Conservation (phyloP, 306 rosid genomes). For the Gynostemma pentaphyllum region DNA sequence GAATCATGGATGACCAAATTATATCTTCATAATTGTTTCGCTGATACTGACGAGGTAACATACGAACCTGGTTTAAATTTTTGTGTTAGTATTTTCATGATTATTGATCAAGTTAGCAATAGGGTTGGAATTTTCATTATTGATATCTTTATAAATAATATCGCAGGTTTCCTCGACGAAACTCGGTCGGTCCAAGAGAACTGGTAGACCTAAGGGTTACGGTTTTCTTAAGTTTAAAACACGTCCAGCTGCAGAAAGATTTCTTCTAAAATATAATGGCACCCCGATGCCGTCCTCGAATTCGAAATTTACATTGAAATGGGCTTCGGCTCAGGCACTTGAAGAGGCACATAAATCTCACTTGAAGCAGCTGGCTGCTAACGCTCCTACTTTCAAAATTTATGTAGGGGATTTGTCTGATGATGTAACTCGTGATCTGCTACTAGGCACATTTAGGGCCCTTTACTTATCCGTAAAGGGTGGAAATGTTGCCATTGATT, state of each 20-base stretch:
- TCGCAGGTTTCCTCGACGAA: constrained; percentile 33
- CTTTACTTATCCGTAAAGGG: constrained; percentile 42
- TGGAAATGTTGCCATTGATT: constrained; percentile 55
- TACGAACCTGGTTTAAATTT: not conserved
- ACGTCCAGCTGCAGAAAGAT: constrained; percentile 34
- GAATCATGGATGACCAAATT: constrained; percentile 56
- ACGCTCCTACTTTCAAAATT: constrained; percentile 38
- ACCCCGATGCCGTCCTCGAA: constrained; percentile 43
- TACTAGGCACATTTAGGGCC: constrained; percentile 43
- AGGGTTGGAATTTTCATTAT: too few species aligned
- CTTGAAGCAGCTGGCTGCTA: too few species aligned
- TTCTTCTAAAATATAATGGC: constrained; percentile 37
- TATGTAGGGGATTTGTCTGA: constrained; percentile 62
- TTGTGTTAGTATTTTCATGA: too few species aligned
- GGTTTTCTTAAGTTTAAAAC: constrained; percentile 46
- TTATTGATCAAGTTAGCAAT: too few species aligned
- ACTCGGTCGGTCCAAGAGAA: constrained; percentile 47
- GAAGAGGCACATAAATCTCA: constrained; percentile 58
- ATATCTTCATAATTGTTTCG: constrained; percentile 33
- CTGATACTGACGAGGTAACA: constrained; percentile 41
- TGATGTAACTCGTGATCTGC: constrained; percentile 47
- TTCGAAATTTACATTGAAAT: constrained; percentile 45
- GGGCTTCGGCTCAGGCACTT: constrained; percentile 68
- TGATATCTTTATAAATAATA: not conserved
- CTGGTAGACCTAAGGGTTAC: constrained; percentile 43